These are phyloP conservation scores for Sesbania bispinosa DNA, from an alignment of 306 rosid genomes.

Conservation along the genomic window DNA sequence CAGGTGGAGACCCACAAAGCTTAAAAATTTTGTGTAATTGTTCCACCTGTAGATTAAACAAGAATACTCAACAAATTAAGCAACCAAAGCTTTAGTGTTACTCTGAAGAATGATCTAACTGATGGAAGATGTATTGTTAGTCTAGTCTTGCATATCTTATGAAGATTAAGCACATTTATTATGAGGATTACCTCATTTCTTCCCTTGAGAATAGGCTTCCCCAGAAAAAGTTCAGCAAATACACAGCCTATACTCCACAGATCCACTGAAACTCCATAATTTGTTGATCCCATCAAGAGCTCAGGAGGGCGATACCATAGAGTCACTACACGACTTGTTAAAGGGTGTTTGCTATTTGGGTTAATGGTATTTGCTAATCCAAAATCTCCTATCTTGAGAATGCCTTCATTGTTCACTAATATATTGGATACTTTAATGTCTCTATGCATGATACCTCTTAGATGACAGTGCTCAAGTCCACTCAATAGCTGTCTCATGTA, in stretches of 20 bases:
- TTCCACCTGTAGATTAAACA: conserved; percentile 62
- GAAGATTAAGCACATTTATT: not conserved
- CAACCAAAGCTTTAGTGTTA: conserved; percentile 1
- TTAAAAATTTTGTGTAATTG: conserved; percentile 93
- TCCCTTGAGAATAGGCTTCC: conserved; percentile 89
- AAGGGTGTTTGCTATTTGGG: conserved; percentile 52
- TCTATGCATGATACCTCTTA: conserved; percentile 85
- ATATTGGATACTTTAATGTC: conserved; percentile 91
- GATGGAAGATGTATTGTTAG: conserved; percentile 13
- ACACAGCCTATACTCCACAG: conserved; percentile 98
- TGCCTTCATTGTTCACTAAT: conserved; percentile 82
- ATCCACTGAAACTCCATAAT: conserved; percentile 79
- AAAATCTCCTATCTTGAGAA: conserved; percentile 87
- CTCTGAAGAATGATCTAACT: conserved; percentile 12
- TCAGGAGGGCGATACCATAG: conserved; percentile 99
- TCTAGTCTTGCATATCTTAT: not conserved
- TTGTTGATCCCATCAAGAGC: conserved; percentile 90
- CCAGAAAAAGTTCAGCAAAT: conserved; percentile 79
- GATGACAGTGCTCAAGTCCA: conserved; percentile 91
- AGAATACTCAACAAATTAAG: conserved; percentile 10
- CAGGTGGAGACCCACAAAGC: conserved; percentile 94
- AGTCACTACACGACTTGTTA: conserved; percentile 97
- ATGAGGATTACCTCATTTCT: conserved; percentile 76
- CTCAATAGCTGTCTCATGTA: conserved; percentile 92
- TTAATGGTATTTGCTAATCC: conserved; percentile 77